phyloP scores from a whole-genome alignment of 768 basidiomycete species.

The Lactarius hengduanensis region DNA sequence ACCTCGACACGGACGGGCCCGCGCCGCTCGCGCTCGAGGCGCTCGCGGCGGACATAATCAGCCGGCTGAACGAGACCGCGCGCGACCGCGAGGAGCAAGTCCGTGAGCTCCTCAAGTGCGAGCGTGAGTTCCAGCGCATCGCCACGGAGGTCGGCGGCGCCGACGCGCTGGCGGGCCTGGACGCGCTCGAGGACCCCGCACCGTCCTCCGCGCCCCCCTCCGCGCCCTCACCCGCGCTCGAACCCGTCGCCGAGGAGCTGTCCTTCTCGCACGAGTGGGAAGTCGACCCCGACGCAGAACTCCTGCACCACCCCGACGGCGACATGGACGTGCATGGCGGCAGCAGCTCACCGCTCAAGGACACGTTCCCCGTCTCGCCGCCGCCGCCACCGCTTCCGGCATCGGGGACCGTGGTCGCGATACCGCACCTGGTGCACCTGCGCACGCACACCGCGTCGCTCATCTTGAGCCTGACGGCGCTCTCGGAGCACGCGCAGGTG shows the following conservation, averaged over 20 bases:
- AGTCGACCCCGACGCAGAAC: conserved; percentile 49
- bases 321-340: conserved; percentile 44
- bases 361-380: conserved; percentile 48
- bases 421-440: conserved; percentile 67
- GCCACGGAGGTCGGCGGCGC: conserved; percentile 74
- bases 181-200: conserved; percentile 52
- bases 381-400: conserved; percentile 42
- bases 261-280: conserved; percentile 54
- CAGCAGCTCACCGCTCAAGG: conserved; percentile 57
- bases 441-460: conserved; percentile 74
- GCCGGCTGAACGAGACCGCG: conserved; percentile 69
- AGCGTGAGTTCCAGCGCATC: conserved; percentile 77
- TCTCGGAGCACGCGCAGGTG: conserved; percentile 87
- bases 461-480: conserved; percentile 67
- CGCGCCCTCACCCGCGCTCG: conserved; percentile 27
- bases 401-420: conserved; percentile 52
- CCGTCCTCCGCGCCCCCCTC: conserved; percentile 32
- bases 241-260: conserved; percentile 36
- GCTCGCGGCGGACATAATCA: conserved; percentile 73
- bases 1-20: conserved; percentile 55
- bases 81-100: conserved; percentile 80
- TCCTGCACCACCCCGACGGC: conserved; percentile 25
- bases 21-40: conserved; percentile 50
- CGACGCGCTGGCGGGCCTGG: conserved; percentile 68
- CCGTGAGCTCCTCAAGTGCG: conserved; percentile 72